A percentile compares a stretch with the other conserved stretches of the same genome.
Conservation (phyloP, 208 protist species). For the Spongospora subterranea region DNA sequence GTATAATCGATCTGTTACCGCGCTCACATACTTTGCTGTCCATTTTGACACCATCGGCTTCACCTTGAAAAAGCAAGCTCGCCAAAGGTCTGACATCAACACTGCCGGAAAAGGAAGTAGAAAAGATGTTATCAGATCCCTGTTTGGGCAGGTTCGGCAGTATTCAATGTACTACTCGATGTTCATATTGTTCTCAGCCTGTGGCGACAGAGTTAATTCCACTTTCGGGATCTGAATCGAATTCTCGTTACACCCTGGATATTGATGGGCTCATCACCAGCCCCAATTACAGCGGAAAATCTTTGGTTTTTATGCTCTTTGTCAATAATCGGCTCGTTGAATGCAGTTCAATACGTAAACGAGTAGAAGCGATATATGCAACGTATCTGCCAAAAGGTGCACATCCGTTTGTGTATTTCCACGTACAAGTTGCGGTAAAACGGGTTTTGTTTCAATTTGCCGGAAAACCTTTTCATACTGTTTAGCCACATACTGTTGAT, state of each 20-base stretch:
- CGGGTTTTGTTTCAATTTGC: not conserved
- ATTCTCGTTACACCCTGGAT: not conserved
- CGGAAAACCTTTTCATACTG: not conserved
- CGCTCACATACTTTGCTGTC: constrained; percentile 68
- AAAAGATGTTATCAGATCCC: constrained; percentile 44
- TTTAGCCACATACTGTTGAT: constrained; percentile 60
- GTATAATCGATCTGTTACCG: constrained; percentile 58
- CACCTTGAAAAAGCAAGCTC: constrained; percentile 62
- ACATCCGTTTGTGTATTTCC: constrained; percentile 13
- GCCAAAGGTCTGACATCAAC: constrained; percentile 45
- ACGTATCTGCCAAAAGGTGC: constrained; percentile 8
- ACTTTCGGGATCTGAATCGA: not conserved
- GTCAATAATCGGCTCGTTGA: constrained; percentile 70
- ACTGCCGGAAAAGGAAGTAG: constrained; percentile 22
- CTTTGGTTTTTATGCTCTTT: constrained; percentile 67
- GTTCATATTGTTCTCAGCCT: not conserved
- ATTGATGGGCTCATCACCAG: constrained; percentile 60
- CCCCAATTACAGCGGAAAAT: constrained; percentile 66
- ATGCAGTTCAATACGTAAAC: constrained; percentile 65
- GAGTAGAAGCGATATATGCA: constrained; percentile 55
- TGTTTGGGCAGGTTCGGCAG: constrained; percentile 6
- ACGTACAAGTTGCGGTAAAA: not conserved
- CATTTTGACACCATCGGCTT: constrained; percentile 68
- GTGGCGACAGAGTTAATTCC: not conserved
- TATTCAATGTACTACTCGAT: not conserved